Evolutionary conservation across 1,139 yeast species (phyloP), one percentile per base, ranked within the genome.

Genomic region (Taphrina deformans): DNA sequence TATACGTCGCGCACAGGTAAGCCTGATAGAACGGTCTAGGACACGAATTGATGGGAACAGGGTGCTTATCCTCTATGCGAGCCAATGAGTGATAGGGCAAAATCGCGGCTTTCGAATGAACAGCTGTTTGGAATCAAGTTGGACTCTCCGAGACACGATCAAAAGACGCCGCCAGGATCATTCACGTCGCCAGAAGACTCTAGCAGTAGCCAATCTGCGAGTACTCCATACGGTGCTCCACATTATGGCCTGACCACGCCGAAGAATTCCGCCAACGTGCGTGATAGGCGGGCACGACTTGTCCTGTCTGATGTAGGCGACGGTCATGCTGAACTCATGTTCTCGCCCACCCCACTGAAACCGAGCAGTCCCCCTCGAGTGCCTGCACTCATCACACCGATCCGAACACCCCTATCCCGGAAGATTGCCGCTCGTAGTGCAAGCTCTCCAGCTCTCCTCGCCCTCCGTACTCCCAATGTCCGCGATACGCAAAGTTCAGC

Each of bases 1-100:
- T 51, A 77, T 86, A 70, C 84, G 95, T 23, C 69, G 72, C 41
- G 62, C 61, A 10, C 65, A 52, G 59, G 53, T 53, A 24, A 7
- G 35, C 5, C n/a, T n/a, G n/a, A n/a, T n/a, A n/a, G n/a, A n/a
- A n/a, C n/a, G n/a, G n/a, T n/a, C n/a, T n/a, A n/a, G n/a, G n/a
- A n/a, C n/a, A n/a, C n/a, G n/a, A n/a, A n/a, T n/a, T n/a, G n/a
- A n/a, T n/a, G n/a, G n/a, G n/a, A n/a, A 7, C 35, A 53, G 58
- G 58, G 58, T 14, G 58, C 58, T 24, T 53, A 53, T 35, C 58
- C 58, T 9, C 18, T 27, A 27, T 53, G 58, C 24, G 58, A 53
- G 18, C 58, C 58, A 14, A 35, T 40, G 48, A 53, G 45, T 9
- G 58, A 53, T 7, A 29, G 48, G 12, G 48, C 45, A 14, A 53